These are phyloP conservation scores for Nitzschia sp. DNA, from an alignment of 108 stramenopile species.

Conservation along the genomic window DNA sequence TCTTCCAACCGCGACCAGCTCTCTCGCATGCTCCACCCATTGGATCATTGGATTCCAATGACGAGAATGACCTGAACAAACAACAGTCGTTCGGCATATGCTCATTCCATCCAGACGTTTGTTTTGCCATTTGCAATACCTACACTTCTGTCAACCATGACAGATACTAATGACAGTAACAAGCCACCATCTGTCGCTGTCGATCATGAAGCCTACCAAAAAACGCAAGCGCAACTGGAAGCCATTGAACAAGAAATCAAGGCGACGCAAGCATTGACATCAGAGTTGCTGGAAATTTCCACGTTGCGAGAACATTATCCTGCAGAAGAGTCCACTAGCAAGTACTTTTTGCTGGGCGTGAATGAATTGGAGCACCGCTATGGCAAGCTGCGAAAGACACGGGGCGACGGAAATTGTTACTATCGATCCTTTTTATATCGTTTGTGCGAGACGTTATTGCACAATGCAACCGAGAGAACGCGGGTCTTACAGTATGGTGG, in stretches of 20 bases:
- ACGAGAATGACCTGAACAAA: no score
- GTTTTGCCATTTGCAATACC: no score
- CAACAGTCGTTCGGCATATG: no score
- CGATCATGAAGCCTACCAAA: slow-evolving; percentile 23
- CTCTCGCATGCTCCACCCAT: no score
- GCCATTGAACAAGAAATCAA: slow-evolving; percentile 69
- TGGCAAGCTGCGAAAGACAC: slow-evolving; percentile 62
- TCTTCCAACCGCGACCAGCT: no score
- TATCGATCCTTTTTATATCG: slow-evolving; percentile 90
- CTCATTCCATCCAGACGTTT: no score
- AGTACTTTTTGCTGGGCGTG: slow-evolving; percentile 51
- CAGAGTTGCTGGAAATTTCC: slow-evolving; percentile 40
- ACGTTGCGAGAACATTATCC: slow-evolving; percentile 40
- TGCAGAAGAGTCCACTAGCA: slow-evolving; percentile 11
- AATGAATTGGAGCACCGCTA: slow-evolving; percentile 54
- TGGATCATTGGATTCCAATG: no score
- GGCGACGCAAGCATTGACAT: slow-evolving; percentile 67
- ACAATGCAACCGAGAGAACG: slow-evolving; percentile 9
- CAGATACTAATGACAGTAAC: no score
- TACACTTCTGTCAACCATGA: no score
- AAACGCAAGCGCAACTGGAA: slow-evolving; percentile 65
- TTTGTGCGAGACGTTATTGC: slow-evolving; percentile 69
- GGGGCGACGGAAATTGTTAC: slow-evolving; percentile 96
- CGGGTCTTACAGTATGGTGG: slow-evolving; percentile 27
- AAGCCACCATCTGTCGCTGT: background rate